phyloP scores from a whole-genome alignment of 2,329 filamentous ascomycete species.

The Aureobasidium sp. region DNA sequence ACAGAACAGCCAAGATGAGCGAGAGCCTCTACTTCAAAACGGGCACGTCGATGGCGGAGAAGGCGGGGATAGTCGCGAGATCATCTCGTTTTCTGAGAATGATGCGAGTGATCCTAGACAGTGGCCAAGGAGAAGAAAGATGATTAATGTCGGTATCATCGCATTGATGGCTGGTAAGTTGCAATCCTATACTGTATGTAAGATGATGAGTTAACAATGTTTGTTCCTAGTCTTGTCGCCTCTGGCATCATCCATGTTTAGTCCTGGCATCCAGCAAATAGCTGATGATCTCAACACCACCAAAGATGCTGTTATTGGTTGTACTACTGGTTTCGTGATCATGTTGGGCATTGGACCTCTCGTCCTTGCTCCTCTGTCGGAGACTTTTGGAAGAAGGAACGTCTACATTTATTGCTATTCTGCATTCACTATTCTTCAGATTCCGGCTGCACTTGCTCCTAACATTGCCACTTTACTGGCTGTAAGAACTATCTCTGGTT shows the following conservation, averaged over 20 bases:
- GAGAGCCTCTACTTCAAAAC: conserved; percentile 34
- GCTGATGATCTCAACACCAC: conserved; percentile 39
- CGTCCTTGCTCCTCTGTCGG: conserved; percentile 40
- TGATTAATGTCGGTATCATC: conserved; percentile 45
- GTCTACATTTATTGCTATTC: conserved; percentile 41
- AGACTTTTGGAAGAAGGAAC: conserved; percentile 41
- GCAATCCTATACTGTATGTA: not conserved
- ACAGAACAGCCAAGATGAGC: conserved; percentile 26
- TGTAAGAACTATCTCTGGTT: conserved; percentile 40
- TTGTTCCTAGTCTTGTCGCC: conserved; percentile 36
- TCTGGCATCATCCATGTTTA: conserved; percentile 46
- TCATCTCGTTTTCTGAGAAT: conserved; percentile 30
- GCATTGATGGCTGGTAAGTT: conserved; percentile 41
- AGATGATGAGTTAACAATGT: not conserved
- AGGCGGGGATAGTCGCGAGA: conserved; percentile 27
- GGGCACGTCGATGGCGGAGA: conserved; percentile 29
- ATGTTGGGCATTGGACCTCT: conserved; percentile 44
- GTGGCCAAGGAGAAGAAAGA: conserved; percentile 40
- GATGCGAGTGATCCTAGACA: conserved; percentile 40
- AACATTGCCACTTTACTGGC: conserved; percentile 41
- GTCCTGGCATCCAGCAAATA: conserved; percentile 45
- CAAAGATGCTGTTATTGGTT: conserved; percentile 39
- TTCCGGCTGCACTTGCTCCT: conserved; percentile 41
- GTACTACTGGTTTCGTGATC: conserved; percentile 46
- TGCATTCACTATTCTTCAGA: conserved; percentile 40